Percentiles rank a stretch among this genome's conserved stretches.
phyloP scores from a whole-genome alignment of 805 yeast genomes.

The Metschnikowia rubicola region DNA sequence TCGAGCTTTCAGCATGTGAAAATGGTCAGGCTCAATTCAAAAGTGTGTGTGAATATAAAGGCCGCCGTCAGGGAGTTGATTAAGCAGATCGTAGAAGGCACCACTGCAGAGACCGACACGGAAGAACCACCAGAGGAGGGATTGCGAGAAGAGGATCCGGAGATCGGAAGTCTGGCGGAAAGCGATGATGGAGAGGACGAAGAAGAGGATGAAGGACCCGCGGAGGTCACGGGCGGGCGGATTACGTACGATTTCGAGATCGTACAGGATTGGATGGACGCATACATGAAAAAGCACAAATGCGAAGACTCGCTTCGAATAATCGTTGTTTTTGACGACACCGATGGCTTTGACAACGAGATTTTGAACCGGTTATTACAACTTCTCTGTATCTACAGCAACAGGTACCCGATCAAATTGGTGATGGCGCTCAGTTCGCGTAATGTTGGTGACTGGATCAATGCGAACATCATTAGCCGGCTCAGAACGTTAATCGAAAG shows the following conservation, averaged over 20 bases:
- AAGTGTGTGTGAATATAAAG: conserved; percentile 33
- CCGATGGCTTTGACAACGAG: conserved; percentile 33
- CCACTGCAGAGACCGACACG: not conserved
- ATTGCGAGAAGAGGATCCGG: conserved; percentile 3
- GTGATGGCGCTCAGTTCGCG: conserved; percentile 35
- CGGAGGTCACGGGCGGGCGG: conserved; percentile 18
- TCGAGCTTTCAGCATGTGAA: conserved; percentile 12
- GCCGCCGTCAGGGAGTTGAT: conserved; percentile 32
- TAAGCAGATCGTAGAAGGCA: conserved; percentile 25
- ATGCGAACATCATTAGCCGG: conserved; percentile 29
- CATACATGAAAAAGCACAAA: conserved; percentile 8
- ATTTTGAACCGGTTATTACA: conserved; percentile 35
- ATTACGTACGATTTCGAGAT: conserved; percentile 36
- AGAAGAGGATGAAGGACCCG: conserved; percentile 16
- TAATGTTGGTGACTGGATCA: conserved; percentile 38
- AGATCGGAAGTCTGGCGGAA: conserved; percentile 5
- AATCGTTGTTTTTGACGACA: conserved; percentile 35
- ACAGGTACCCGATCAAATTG: conserved; percentile 30
- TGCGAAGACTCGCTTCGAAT: conserved; percentile 17
- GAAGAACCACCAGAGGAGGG: not conserved
- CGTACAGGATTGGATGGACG: conserved; percentile 30
- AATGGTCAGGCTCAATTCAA: conserved; percentile 28
- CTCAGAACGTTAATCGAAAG: conserved; percentile 27
- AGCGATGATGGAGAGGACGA: conserved; percentile 13
- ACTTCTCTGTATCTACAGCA: conserved; percentile 25